Conservation (phyloP, 169 alveolate genomes). For the Babesia sp. region DNA sequence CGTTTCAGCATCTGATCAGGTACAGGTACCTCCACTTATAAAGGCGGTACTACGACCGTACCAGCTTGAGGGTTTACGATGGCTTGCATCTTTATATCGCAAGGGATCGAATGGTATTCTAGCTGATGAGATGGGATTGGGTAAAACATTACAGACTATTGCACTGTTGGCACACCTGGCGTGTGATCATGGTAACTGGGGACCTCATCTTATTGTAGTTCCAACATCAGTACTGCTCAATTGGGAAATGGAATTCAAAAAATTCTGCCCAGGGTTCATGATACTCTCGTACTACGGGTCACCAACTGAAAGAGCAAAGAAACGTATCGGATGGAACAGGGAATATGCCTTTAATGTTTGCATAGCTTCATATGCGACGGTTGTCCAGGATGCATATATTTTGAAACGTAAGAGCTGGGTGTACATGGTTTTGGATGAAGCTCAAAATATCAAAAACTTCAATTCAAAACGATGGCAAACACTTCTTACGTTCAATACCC, state of each 20-base stretch:
- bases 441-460: constrained; percentile 97
- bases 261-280: constrained; percentile 97
- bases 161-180: constrained; percentile 97
- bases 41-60: constrained; percentile 91
- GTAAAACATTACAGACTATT: constrained; percentile 98
- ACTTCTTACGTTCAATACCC: constrained; percentile 93
- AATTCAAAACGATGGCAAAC: constrained; percentile 97
- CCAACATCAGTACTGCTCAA: constrained; percentile 97
- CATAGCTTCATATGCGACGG: constrained; percentile 94
- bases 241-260: constrained; percentile 98
- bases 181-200: constrained; percentile 94
- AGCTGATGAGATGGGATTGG: constrained; percentile 99
- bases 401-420: constrained; percentile 95
- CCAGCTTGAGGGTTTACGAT: constrained; percentile 93
- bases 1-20: constrained; percentile 69
- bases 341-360: constrained; percentile 95
- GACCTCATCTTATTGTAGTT: constrained; percentile 98
- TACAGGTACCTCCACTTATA: constrained; percentile 85
- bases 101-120: constrained; percentile 95
- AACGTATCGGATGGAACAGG: constrained; percentile 91
- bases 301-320: constrained; percentile 80
- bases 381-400: constrained; percentile 92
- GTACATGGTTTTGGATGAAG: constrained; percentile 98
- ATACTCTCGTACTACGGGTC: constrained; percentile 93
- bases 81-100: constrained; percentile 96